phyloP scores from a whole-genome alignment of 805 yeast species.

The Starmera pachycereana region DNA sequence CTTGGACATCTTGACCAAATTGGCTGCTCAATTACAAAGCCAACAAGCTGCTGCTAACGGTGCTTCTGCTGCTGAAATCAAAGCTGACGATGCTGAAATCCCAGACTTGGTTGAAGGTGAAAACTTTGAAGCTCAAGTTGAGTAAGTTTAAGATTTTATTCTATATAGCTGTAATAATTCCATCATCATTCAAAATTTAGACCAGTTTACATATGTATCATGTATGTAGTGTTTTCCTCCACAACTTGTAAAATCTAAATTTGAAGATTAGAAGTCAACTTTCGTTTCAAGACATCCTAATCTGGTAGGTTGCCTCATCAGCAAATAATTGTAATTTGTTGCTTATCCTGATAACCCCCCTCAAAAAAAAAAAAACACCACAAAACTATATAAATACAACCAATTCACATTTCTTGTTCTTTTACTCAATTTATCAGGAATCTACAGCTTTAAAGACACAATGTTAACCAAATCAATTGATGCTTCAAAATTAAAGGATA shows the following conservation, averaged over 20 bases:
- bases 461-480: conserved; percentile 19
- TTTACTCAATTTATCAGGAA: too few species aligned
- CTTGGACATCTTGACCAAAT: conserved; percentile 75
- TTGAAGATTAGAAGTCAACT: too few species aligned
- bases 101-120: conserved; percentile 81
- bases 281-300: too few species aligned
- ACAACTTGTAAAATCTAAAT: too few species aligned
- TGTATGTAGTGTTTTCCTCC: too few species aligned
- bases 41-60: conserved; percentile 35
- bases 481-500: conserved; percentile 22
- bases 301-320: too few species aligned
- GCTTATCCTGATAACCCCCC: too few species aligned
- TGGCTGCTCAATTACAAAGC: conserved; percentile 81
- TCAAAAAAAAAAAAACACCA: too few species aligned
- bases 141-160: conserved; percentile 20
- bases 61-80: conserved; percentile 37
- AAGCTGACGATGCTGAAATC: conserved; percentile 44
- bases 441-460: conserved; percentile 1
- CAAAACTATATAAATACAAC: too few species aligned
- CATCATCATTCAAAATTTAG: background rate
- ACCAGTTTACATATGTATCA: too few species aligned
- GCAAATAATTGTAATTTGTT: too few species aligned
- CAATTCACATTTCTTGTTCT: too few species aligned
- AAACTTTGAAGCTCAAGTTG: conserved; percentile 38
- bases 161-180: background rate